Evolutionary conservation across 345 rosid species (phyloP).

Genomic region (Schrenkiella parvula): DNA sequence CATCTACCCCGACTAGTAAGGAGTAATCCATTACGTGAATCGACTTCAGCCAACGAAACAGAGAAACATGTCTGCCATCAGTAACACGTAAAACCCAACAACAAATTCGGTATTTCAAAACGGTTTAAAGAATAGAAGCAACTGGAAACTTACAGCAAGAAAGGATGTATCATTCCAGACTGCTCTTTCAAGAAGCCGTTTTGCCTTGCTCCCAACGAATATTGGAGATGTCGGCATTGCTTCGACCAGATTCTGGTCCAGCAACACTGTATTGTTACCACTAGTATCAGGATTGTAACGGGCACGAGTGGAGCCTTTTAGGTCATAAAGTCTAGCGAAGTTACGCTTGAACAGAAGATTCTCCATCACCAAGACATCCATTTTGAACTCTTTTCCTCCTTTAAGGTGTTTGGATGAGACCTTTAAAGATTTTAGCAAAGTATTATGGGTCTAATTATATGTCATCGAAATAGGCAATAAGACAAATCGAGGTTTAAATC

Average conservation of each 20-base stretch:
- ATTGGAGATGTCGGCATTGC: conserved; percentile 97
- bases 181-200: conserved; percentile 85
- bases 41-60: conserved; percentile 44
- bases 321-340: conserved; percentile 79
- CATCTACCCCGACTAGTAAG: conserved; percentile 80
- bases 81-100: conserved; percentile 2
- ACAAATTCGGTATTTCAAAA: neutral
- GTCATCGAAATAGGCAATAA: neutral
- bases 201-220: conserved; percentile 91
- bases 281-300: conserved; percentile 89
- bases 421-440: conserved; percentile 40
- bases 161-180: conserved; percentile 96
- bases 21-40: conserved; percentile 97
- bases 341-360: conserved; percentile 83
- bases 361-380: conserved; percentile 97
- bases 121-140: neutral
- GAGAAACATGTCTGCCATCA: conserved; percentile 12
- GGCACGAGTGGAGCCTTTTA: conserved; percentile 93
- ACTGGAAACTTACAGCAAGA: conserved; percentile 75
- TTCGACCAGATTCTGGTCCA: conserved; percentile 95
- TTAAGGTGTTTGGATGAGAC: conserved; percentile 77
- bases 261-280: conserved; percentile 82
- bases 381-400: conserved; percentile 90
- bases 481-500: neutral
- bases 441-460: neutral